Percentiles rank a stretch among this genome's conserved stretches.
Conservation (phyloP, 768 basidiomycete genomes). For the Mycena amicta region DNA sequence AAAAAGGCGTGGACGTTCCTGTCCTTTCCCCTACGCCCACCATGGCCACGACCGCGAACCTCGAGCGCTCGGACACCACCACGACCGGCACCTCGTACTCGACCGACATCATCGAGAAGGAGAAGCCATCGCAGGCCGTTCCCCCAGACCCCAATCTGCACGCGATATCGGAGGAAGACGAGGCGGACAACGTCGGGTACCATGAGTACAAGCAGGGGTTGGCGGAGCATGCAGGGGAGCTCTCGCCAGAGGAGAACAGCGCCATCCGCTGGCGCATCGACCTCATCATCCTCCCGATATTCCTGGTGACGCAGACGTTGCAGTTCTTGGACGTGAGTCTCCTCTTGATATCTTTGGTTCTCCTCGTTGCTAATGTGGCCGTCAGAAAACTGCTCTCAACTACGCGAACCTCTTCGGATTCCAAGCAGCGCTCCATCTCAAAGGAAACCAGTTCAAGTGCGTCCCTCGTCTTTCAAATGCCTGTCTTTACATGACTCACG, state of each 20-base stretch:
- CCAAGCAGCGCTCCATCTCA: conserved; percentile 17
- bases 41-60: conserved; percentile 9
- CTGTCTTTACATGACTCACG: not conserved
- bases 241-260: conserved; percentile 15
- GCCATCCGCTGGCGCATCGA: conserved; percentile 20
- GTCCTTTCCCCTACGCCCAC: not conserved
- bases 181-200: conserved; percentile 22
- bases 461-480: not conserved
- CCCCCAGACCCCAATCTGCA: conserved; percentile 1
- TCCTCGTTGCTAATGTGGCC: not conserved
- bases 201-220: conserved; percentile 18
- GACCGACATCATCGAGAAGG: conserved; percentile 18
- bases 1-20: not conserved
- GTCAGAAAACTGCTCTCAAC: conserved; percentile 21
- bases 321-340: conserved; percentile 20
- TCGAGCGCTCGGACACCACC: conserved; percentile 13
- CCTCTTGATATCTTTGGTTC: too few relatives aligned
- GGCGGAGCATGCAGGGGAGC: conserved; percentile 9
- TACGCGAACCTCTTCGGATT: conserved; percentile 24
- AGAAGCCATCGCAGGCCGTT: conserved; percentile 3
- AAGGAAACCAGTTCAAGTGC: conserved; percentile 22
- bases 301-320: conserved; percentile 21
- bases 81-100: conserved; percentile 17
- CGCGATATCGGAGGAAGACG: conserved; percentile 17
- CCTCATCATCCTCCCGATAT: conserved; percentile 19